phyloP scores from a whole-genome alignment of 306 rosid genomes.

The Castanea crenata region DNA sequence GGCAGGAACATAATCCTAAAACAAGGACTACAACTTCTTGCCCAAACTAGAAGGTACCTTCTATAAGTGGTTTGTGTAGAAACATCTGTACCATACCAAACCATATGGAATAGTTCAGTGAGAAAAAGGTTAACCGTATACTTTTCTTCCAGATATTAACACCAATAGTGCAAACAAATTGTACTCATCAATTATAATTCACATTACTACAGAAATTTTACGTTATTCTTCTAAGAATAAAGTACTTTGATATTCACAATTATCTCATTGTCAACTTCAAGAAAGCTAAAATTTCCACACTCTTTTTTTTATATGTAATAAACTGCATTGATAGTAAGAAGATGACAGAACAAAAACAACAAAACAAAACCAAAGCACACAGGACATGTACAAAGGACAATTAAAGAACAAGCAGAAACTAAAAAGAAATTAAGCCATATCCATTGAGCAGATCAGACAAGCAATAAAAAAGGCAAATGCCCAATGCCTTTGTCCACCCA shows the following conservation, averaged over 20 bases:
- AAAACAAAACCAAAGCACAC: too few relatives aligned
- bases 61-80: not conserved
- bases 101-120: not conserved
- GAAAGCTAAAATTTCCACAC: too few relatives aligned
- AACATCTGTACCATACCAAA: not conserved
- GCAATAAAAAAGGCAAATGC: too few relatives aligned
- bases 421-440: too few relatives aligned
- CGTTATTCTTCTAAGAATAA: not conserved
- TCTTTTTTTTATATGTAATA: too few relatives aligned
- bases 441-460: too few relatives aligned
- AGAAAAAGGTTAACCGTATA: not conserved
- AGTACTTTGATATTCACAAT: not conserved
- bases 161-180: not conserved
- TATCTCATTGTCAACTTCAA: not conserved
- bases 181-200: not conserved
- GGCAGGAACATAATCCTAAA: not conserved
- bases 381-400: too few relatives aligned
- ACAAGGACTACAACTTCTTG: not conserved
- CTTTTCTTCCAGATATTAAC: not conserved
- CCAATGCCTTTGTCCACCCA: too few relatives aligned
- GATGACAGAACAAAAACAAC: too few relatives aligned
- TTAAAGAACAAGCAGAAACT: too few relatives aligned
- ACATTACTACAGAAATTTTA: not conserved
- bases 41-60: not conserved
- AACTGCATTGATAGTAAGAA: too few relatives aligned